Conservation (phyloP, 305 asterid species). For the Fraxinus baroniana region DNA sequence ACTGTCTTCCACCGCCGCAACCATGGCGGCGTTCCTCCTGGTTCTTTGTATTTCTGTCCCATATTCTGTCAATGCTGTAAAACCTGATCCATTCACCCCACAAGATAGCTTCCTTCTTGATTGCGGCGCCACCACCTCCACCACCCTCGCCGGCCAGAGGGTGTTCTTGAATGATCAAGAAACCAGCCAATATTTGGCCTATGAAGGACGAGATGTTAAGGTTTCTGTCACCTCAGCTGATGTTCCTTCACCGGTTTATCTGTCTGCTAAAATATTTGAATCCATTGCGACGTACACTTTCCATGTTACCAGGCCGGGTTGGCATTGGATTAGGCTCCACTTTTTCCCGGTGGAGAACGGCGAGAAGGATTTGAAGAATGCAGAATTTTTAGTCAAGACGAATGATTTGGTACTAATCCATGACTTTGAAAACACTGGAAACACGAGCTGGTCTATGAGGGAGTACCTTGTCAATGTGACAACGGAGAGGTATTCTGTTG, state of each 20-base stretch:
- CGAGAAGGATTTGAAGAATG: constrained; percentile 45
- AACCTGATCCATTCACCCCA: constrained; percentile 48
- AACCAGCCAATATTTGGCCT: constrained; percentile 36
- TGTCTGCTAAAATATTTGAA: constrained; percentile 56
- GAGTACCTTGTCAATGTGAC: constrained; percentile 75
- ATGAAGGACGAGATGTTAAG: constrained; percentile 39
- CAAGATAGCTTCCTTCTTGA: constrained; percentile 58
- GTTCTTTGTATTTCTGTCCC: constrained; percentile 29
- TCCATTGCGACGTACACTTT: constrained; percentile 62
- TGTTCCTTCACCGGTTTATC: constrained; percentile 52
- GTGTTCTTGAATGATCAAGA: constrained; percentile 46
- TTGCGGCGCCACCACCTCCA: constrained; percentile 49
- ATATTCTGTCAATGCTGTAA: constrained; percentile 22
- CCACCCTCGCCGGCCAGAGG: constrained; percentile 38
- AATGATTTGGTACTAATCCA: constrained; percentile 53
- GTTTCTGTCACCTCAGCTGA: constrained; percentile 36
- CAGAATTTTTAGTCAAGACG: constrained; percentile 57
- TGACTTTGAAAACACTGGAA: constrained; percentile 34
- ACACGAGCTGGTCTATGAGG: constrained; percentile 27
- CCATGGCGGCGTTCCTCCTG: constrained; percentile 44
- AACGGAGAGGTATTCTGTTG: constrained; percentile 48
- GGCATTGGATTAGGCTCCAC: constrained; percentile 90
- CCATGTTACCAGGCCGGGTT: constrained; percentile 70
- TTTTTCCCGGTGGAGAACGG: constrained; percentile 51
- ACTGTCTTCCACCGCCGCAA: constrained; percentile 19